Evolutionary conservation across 2,329 filamentous ascomycete genomes (phyloP), one percentile per base, ranked within the genome.

Genomic region (Sarocladiaceae sp.): DNA sequence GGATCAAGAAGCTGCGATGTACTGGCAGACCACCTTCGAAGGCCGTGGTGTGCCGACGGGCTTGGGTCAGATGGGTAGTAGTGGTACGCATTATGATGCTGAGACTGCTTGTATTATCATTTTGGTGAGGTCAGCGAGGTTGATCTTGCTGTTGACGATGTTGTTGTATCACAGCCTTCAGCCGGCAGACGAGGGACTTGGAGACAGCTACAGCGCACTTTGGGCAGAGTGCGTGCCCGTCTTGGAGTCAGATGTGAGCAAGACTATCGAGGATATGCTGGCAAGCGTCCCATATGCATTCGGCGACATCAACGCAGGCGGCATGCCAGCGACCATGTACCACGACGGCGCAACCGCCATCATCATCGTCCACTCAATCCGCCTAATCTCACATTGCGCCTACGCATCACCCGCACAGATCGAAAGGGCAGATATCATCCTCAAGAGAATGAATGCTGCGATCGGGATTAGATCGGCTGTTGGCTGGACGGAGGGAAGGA

Each of bases 31-130:
- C 46, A 65, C 57, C 4, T 67, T 67, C 6, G 58, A 64, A 37
- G 59, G 58, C 0, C 64, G 63, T 15, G 56, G 54, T 2, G 53
- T 59, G 2, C 65, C 65, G 4, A 64, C 60, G 1, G 52, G 54
- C 1, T 56, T 67, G 3, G 65, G 65, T 3, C 55, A 63, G 18
- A 57, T 65, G 31, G 53, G 39, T 3, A 52, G 56, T 1, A 56
- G 50, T 2, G 53, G 35, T 4, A 56, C 47, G 3, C 58, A 59
- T 50, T 67, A 60, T 51, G 65, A 67, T 37, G 55, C 58, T 2
- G 63, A 66, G 44, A 67, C 65, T 8, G 65, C 65, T 0, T 68
- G 65, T 50, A 66, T 58, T 25, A 62, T 67, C 29, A 62, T 67
- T 20, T 50, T 68, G 10, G 53, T 67, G 3, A 59, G 65, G 5